Evolutionary conservation across 2,329 filamentous ascomycete species (phyloP).

Genomic region (Pseudonectria buxi): DNA sequence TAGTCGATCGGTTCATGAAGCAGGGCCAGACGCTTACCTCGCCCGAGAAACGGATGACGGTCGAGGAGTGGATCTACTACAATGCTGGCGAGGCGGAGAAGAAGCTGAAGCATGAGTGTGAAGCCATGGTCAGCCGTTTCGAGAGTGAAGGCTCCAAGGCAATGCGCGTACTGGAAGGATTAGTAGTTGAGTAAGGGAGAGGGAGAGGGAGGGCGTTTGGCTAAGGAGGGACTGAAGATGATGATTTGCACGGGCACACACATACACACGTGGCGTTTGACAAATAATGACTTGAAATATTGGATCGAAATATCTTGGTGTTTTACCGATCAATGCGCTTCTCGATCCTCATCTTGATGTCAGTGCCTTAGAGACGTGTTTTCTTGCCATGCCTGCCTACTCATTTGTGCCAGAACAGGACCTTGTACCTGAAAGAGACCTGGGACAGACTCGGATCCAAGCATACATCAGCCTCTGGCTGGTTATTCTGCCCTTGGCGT

Average conservation of each 20-base stretch:
- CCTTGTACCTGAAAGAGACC: no score
- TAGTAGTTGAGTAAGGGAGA: constrained; percentile 45
- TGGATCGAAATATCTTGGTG: no score
- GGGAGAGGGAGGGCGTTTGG: neutral
- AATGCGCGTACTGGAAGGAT: constrained; percentile 67
- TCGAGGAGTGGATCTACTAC: constrained; percentile 85
- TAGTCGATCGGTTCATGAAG: constrained; percentile 41
- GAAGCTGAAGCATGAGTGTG: constrained; percentile 72
- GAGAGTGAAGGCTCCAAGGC: constrained; percentile 77
- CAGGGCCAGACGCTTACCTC: constrained; percentile 58
- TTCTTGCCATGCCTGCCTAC: no score
- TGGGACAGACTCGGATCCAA: no score
- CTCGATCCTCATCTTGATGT: no score
- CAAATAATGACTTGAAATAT: no score
- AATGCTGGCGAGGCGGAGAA: constrained; percentile 77
- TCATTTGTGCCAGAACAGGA: no score
- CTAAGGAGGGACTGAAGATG: neutral
- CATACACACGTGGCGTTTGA: neutral
- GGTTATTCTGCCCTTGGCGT: no score
- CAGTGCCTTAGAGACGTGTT: no score
- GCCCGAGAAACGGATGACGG: constrained; percentile 81
- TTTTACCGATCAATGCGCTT: no score
- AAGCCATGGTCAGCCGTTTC: constrained; percentile 73
- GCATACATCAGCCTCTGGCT: no score
- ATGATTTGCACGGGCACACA: neutral